phyloP scores from a whole-genome alignment of 148 eudicot genomes.

The Suaeda aralocaspica region DNA sequence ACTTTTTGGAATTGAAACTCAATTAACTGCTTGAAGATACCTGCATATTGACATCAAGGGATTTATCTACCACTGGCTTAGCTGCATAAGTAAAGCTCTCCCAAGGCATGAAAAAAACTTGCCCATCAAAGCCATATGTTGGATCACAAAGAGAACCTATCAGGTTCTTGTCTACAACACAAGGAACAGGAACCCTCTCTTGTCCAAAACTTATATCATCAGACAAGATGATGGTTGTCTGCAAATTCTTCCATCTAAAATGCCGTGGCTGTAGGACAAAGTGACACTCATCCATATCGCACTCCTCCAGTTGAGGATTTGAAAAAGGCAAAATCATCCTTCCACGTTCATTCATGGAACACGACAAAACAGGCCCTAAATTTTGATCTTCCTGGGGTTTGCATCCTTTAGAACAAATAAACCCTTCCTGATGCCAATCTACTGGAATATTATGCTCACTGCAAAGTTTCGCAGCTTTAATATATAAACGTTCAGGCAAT shows the following conservation, averaged over 20 bases:
- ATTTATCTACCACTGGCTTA: slow-evolving; percentile 52
- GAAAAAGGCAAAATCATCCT: slow-evolving; percentile 22
- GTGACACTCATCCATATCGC: slow-evolving; percentile 92
- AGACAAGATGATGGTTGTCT: slow-evolving; percentile 61
- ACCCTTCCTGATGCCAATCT: slow-evolving; percentile 82
- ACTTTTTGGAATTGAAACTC: not conserved
- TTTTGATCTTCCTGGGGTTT: slow-evolving; percentile 30
- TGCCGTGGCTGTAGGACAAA: slow-evolving; percentile 60
- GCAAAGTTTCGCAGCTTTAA: slow-evolving; percentile 91
- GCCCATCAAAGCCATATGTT: slow-evolving; percentile 53
- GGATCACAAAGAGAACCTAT: slow-evolving; percentile 51
- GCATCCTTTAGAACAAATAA: slow-evolving; percentile 71
- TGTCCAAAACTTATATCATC: slow-evolving; percentile 88
- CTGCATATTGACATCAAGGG: slow-evolving; percentile 53
- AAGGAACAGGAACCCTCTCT: slow-evolving; percentile 69
- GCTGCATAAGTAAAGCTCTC: slow-evolving; percentile 74
- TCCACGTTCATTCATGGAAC: slow-evolving; percentile 27
- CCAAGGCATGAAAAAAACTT: slow-evolving; percentile 76
- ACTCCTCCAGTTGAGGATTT: slow-evolving; percentile 37
- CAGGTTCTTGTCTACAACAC: slow-evolving; percentile 83
- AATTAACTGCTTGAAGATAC: slow-evolving; percentile 32
- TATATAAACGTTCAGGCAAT: slow-evolving; percentile 72
- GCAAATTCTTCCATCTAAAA: slow-evolving; percentile 46
- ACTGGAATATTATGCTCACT: slow-evolving; percentile 67
- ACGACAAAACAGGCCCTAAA: slow-evolving; percentile 28